Evolutionary conservation across 768 basidiomycete genomes (phyloP).

Genomic region (Agaricus blazei): DNA sequence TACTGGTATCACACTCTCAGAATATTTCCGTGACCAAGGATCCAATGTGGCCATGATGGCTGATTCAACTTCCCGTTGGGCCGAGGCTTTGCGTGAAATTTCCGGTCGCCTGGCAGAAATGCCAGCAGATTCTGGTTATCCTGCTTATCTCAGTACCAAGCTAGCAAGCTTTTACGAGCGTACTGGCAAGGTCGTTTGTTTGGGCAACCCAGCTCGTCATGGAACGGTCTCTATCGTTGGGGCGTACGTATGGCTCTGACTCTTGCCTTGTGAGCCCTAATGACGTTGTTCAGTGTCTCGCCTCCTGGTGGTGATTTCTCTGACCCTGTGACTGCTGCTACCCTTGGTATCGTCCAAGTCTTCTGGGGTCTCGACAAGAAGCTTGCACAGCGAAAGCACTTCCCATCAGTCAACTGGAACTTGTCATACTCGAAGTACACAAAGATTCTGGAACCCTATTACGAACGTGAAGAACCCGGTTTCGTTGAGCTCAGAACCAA

Average conservation of each 20-base stretch:
- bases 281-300: constrained; percentile 65
- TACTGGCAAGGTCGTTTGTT: constrained; percentile 90
- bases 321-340: constrained; percentile 96
- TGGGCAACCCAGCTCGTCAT: constrained; percentile 82
- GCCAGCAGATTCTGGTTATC: constrained; percentile 99
- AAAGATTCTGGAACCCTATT: constrained; percentile 88
- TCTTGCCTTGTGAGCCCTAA: constrained; percentile 2
- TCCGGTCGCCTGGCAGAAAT: constrained; percentile 99
- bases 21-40: constrained; percentile 99
- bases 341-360: constrained; percentile 97
- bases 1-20: constrained; percentile 97
- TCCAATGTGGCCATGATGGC: constrained; percentile 99
- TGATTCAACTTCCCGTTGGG: constrained; percentile 98
- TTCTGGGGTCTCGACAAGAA: constrained; percentile 99
- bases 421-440: constrained; percentile 99
- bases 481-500: constrained; percentile 90
- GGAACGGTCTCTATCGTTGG: constrained; percentile 99
- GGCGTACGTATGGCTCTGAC: constrained; percentile 60
- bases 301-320: constrained; percentile 99
- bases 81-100: constrained; percentile 97
- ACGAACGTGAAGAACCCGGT: constrained; percentile 87
- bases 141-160: constrained; percentile 94
- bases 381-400: constrained; percentile 97
- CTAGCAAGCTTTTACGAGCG: constrained; percentile 98
- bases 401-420: constrained; percentile 99